Evolutionary conservation across 768 basidiomycete genomes (phyloP).

Genomic region (Russula sp.): DNA sequence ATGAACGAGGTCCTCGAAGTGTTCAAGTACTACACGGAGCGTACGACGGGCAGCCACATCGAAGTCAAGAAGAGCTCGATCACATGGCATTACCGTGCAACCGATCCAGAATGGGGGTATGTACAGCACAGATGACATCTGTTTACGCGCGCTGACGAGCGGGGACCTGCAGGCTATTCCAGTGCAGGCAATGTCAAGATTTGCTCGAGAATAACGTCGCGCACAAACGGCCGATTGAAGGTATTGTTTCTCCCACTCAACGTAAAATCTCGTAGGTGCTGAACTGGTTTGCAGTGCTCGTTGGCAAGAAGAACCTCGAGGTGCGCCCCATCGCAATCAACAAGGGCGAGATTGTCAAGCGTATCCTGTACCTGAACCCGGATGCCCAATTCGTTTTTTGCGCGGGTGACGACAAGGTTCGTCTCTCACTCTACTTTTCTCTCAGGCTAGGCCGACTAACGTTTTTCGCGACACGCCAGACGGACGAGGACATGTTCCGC

Average conservation of each 20-base stretch:
- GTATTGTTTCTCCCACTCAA: slow-evolving; percentile 33
- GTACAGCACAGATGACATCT: slow-evolving; percentile 29
- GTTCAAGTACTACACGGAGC: slow-evolving; percentile 94
- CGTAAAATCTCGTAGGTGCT: not conserved
- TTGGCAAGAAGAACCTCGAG: slow-evolving; percentile 98
- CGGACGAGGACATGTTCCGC: slow-evolving; percentile 99
- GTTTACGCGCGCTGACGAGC: not conserved
- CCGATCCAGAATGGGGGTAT: slow-evolving; percentile 94
- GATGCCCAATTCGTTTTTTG: slow-evolving; percentile 96
- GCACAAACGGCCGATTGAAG: slow-evolving; percentile 91
- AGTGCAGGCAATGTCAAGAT: slow-evolving; percentile 95
- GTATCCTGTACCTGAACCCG: slow-evolving; percentile 87
- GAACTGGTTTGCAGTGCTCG: slow-evolving; percentile 52
- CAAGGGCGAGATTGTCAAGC: slow-evolving; percentile 98
- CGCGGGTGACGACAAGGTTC: slow-evolving; percentile 95
- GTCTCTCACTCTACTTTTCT: not conserved
- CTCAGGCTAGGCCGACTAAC: too few species aligned
- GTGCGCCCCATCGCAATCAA: slow-evolving; percentile 93
- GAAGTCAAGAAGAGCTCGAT: slow-evolving; percentile 97
- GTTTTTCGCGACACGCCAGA: slow-evolving; percentile 38
- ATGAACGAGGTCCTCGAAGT: slow-evolving; percentile 94
- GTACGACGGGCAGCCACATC: slow-evolving; percentile 93
- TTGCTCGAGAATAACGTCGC: slow-evolving; percentile 91
- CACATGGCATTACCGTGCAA: slow-evolving; percentile 94
- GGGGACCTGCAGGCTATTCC: slow-evolving; percentile 56